Conservation (phyloP, 257 asterid genomes). For the Echites panduratus region DNA sequence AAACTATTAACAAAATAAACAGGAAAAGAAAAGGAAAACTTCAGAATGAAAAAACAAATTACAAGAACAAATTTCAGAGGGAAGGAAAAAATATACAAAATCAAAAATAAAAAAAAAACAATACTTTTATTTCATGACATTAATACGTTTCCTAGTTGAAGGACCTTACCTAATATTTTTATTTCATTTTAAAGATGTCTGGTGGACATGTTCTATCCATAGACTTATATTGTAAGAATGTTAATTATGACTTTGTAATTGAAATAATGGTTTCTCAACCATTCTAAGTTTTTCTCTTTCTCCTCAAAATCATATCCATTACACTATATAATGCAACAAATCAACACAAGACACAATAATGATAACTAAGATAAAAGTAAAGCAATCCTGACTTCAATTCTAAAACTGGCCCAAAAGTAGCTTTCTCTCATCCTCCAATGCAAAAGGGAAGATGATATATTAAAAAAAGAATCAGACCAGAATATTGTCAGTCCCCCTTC, state of each 20-base stretch:
- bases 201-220: neutral
- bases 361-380: too few species aligned
- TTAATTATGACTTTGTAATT: neutral
- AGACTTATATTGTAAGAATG: neutral
- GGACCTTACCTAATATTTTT: too few species aligned
- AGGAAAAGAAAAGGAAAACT: constrained; percentile 10
- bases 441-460: too few species aligned
- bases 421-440: too few species aligned
- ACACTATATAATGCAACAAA: neutral
- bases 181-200: too few species aligned
- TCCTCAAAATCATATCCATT: neutral
- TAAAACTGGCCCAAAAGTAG: too few species aligned
- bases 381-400: too few species aligned
- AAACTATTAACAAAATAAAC: neutral
- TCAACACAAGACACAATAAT: too few species aligned
- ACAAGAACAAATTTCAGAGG: neutral
- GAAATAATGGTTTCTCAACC: neutral
- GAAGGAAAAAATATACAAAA: neutral
- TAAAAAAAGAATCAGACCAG: neutral
- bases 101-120: neutral
- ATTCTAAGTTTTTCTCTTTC: neutral
- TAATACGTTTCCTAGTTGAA: neutral
- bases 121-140: neutral
- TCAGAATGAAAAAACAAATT: neutral
- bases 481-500: constrained; percentile 22